Percentiles rank a stretch among this genome's conserved stretches.
These are phyloP conservation scores for Jaminaea rosea DNA, from an alignment of 1,284 basidiomycete species.

Conservation along the genomic window DNA sequence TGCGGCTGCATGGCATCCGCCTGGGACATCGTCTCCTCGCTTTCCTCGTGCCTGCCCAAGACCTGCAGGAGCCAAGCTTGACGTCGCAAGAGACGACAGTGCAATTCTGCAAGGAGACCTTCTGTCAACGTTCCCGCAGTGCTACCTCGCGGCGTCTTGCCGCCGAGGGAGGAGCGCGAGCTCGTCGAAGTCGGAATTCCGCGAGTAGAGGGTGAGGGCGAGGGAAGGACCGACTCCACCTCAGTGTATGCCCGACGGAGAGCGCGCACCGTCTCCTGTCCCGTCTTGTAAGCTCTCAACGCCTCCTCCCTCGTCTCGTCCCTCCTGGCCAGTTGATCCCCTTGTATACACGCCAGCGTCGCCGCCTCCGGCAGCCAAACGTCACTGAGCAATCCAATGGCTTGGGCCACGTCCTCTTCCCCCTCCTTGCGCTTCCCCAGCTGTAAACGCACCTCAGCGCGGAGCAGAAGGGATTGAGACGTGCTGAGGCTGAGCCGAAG, in stretches of 20 bases:
- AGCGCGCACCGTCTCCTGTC: conserved; percentile 18
- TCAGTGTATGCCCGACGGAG: conserved; percentile 16
- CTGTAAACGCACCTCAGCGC: conserved; percentile 23
- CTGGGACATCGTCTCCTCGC: conserved; percentile 17
- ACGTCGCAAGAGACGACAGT: conserved; percentile 19
- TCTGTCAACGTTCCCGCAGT: conserved; percentile 8
- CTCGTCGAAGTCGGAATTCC: too few relatives aligned
- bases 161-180: too few relatives aligned
- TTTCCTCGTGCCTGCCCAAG: conserved; percentile 10
- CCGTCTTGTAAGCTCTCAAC: conserved; percentile 14
- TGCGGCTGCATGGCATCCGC: conserved; percentile 11
- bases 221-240: conserved; percentile 13
- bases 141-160: too few relatives aligned
- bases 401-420: conserved; percentile 20
- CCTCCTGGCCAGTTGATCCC: conserved; percentile 20
- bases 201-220: too few relatives aligned
- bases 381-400: conserved; percentile 18
- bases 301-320: conserved; percentile 21
- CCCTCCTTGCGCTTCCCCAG: conserved; percentile 17
- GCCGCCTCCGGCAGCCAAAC: conserved; percentile 21
- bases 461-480: conserved; percentile 19
- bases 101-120: conserved; percentile 20
- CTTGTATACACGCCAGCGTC: conserved; percentile 19
- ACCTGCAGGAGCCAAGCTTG: conserved; percentile 30
- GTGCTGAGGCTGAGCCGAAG: conserved; percentile 16